phyloP scores from a whole-genome alignment of 2,329 filamentous ascomycete genomes.

The Leptographium galeiforme region DNA sequence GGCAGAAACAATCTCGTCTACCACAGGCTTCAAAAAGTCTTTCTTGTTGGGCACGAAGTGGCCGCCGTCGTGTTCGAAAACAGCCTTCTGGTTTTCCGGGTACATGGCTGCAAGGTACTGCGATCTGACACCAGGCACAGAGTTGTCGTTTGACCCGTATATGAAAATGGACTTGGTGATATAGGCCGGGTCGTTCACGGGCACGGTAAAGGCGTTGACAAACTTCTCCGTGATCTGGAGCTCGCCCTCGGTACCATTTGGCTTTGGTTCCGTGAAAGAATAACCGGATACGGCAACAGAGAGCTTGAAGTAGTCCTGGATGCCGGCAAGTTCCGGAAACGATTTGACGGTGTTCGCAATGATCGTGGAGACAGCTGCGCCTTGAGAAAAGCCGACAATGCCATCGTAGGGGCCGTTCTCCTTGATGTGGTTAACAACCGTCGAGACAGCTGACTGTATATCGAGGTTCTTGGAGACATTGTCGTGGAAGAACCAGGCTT shows the following conservation, averaged over 20 bases:
- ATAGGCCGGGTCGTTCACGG: constrained; percentile 1
- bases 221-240: constrained; percentile 6
- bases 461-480: constrained; percentile 6
- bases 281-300: constrained; percentile 5
- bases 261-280: constrained; percentile 6
- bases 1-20: constrained; percentile 4
- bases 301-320: constrained; percentile 5
- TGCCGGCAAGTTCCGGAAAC: constrained; percentile 1
- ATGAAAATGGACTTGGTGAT: constrained; percentile 5
- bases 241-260: neutral
- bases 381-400: constrained; percentile 4
- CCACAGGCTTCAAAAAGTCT: constrained; percentile 2
- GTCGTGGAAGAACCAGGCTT: constrained; percentile 6
- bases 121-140: constrained; percentile 2
- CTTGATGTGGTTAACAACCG: constrained; percentile 4
- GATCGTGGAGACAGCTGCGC: constrained; percentile 4
- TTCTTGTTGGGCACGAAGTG: constrained; percentile 7
- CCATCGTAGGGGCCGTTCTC: constrained; percentile 4
- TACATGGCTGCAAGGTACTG: constrained; percentile 7
- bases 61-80: constrained; percentile 4
- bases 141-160: constrained; percentile 6
- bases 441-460: neutral
- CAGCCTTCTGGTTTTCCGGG: constrained; percentile 2
- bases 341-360: constrained; percentile 3
- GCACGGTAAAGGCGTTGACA: constrained; percentile 1